phyloP scores from a whole-genome alignment of 371 early-diverging fungal genomes.

The Haplosporangium sp. region DNA sequence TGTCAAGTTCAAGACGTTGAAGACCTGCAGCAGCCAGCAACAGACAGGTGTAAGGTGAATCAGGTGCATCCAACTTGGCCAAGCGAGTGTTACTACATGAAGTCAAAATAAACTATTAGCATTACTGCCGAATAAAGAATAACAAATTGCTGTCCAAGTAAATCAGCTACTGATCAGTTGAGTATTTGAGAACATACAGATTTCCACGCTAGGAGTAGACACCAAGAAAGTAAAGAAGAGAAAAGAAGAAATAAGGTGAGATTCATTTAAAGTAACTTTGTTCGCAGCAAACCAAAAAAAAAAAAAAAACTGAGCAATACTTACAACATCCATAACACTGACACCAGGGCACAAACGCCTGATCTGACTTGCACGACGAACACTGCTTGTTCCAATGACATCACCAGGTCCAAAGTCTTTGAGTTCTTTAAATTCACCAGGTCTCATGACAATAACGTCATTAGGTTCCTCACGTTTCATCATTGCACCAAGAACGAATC shows the following conservation, averaged over 20 bases:
- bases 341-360: slow-evolving; percentile 83
- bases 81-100: slow-evolving; percentile 81
- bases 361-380: slow-evolving; percentile 92
- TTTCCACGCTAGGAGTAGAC: slow-evolving; percentile 27
- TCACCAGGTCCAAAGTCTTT: slow-evolving; percentile 80
- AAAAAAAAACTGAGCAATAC: slow-evolving; percentile 22
- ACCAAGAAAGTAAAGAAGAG: not conserved
- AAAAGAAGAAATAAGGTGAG: not conserved
- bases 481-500: slow-evolving; percentile 89
- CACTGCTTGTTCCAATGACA: slow-evolving; percentile 92
- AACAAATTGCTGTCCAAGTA: not conserved
- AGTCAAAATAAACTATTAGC: not conserved
- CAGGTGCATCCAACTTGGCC: slow-evolving; percentile 85
- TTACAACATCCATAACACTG: slow-evolving; percentile 84
- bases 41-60: slow-evolving; percentile 82
- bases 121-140: not conserved
- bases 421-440: slow-evolving; percentile 51
- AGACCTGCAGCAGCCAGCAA: slow-evolving; percentile 94
- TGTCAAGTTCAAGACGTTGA: slow-evolving; percentile 72
- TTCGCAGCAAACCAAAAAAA: not conserved
- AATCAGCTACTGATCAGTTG: not conserved
- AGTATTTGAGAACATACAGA: slow-evolving; percentile 21
- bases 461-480: slow-evolving; percentile 88
- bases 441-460: slow-evolving; percentile 87
- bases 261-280: not conserved